Percentiles rank a stretch among this genome's conserved stretches.
phyloP scores from a whole-genome alignment of 2,329 filamentous ascomycete genomes.

The Amesomyces nigricolor region DNA sequence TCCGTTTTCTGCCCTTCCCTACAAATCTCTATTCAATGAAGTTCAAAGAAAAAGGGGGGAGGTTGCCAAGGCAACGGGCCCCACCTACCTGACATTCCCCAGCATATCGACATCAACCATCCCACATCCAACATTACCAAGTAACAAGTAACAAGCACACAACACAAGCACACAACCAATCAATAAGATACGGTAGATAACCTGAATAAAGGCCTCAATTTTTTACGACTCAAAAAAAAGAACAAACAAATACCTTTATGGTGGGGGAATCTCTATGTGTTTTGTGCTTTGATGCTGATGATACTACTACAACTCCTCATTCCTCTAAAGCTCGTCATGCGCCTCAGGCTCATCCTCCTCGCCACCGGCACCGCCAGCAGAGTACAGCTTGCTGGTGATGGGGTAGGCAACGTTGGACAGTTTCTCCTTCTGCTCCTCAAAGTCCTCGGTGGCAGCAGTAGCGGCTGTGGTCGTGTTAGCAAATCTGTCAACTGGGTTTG shows the following conservation, averaged over 20 bases:
- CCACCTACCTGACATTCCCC: too few species aligned
- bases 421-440: conserved; percentile 99
- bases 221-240: conserved; percentile 24
- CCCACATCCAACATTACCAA: too few species aligned
- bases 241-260: not conserved
- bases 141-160: too few species aligned
- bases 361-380: conserved; percentile 54
- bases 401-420: conserved; percentile 93
- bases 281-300: conserved; percentile 43
- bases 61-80: too few species aligned
- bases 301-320: too few species aligned
- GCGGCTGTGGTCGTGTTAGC: conserved; percentile 35
- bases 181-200: too few species aligned
- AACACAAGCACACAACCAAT: too few species aligned
- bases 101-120: too few species aligned
- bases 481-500: not conserved
- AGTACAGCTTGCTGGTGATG: conserved; percentile 97
- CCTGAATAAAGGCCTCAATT: conserved; percentile 14
- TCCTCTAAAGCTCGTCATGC: conserved; percentile 70
- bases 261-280: conserved; percentile 36
- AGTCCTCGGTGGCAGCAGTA: conserved; percentile 83
- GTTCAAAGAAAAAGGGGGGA: not conserved
- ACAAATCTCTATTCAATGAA: too few species aligned
- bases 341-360: conserved; percentile 64
- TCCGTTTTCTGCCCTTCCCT: not conserved